A percentile compares a stretch with the other conserved stretches of the same genome.
Evolutionary conservation across 805 yeast genomes (phyloP).

Genomic region (Metschnikowia noctiluminum): DNA sequence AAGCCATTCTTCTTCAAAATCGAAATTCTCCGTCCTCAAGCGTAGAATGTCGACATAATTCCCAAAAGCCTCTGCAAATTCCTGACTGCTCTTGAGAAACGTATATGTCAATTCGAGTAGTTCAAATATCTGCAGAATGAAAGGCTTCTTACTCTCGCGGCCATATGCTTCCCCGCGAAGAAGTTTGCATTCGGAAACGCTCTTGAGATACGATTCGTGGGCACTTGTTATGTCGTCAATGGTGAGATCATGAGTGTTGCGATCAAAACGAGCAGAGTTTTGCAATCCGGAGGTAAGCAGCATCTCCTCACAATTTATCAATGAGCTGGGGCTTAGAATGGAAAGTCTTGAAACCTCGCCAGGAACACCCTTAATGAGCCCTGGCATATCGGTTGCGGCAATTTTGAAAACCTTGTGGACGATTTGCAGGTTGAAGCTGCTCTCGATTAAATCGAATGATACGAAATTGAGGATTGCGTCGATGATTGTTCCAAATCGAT

Average conservation of each 20-base stretch:
- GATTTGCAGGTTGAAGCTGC: constrained; percentile 28
- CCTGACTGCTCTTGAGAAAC: constrained; percentile 35
- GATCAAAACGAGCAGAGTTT: background rate
- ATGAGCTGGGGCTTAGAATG: constrained; percentile 10
- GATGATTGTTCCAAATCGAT: constrained; percentile 40
- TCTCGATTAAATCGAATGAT: constrained; percentile 46
- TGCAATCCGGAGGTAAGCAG: constrained; percentile 2
- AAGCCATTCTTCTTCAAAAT: constrained; percentile 22
- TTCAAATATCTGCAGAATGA: constrained; percentile 32
- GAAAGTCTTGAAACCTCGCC: constrained; percentile 10
- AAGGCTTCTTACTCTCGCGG: constrained; percentile 25
- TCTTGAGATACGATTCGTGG: constrained; percentile 13
- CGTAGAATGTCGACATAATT: constrained; percentile 29
- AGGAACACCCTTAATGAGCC: background rate
- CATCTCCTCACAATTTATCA: background rate
- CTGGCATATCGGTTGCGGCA: background rate
- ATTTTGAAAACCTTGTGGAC: constrained; percentile 21
- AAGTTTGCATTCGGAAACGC: constrained; percentile 29
- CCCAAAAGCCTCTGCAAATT: constrained; percentile 26
- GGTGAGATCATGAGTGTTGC: constrained; percentile 13
- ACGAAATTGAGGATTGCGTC: constrained; percentile 39
- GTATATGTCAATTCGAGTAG: constrained; percentile 29
- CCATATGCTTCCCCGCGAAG: constrained; percentile 32
- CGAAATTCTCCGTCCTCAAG: constrained; percentile 15
- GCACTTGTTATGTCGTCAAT: constrained; percentile 16